A percentile compares a stretch with the other conserved stretches of the same genome.
Conservation (phyloP, 768 basidiomycete genomes). For the Phlegmacium glaucopus region DNA sequence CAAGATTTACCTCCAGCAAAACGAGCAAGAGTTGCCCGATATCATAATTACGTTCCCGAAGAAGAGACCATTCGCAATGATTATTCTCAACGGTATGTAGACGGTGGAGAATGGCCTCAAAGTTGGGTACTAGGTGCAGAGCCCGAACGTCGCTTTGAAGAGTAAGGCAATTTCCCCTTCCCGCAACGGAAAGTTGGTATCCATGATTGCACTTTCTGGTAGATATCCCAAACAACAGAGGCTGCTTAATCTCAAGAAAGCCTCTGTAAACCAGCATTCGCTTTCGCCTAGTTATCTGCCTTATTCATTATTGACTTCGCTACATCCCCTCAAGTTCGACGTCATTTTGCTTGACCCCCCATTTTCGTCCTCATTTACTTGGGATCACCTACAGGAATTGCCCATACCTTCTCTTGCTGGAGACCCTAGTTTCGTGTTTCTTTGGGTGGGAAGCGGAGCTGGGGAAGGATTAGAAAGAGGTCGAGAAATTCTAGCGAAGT, state of each 20-base stretch:
- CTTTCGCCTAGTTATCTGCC: constrained; percentile 74
- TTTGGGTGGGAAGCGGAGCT: constrained; percentile 94
- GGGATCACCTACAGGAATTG: constrained; percentile 79
- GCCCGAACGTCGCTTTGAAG: constrained; percentile 86
- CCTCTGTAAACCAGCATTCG: constrained; percentile 65
- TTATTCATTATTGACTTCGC: constrained; percentile 48
- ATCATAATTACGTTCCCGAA: constrained; percentile 82
- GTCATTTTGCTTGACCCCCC: constrained; percentile 90
- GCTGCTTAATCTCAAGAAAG: constrained; percentile 78
- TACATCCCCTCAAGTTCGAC: constrained; percentile 79
- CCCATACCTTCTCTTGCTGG: constrained; percentile 81
- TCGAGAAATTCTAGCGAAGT: constrained; percentile 83
- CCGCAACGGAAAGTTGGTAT: not conserved
- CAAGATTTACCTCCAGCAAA: constrained; percentile 61
- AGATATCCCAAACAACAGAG: constrained; percentile 96
- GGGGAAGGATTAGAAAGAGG: constrained; percentile 91
- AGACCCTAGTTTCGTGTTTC: constrained; percentile 90
- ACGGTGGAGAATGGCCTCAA: constrained; percentile 91
- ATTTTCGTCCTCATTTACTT: constrained; percentile 80
- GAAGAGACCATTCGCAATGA: constrained; percentile 98
- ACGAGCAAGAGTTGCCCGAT: constrained; percentile 65
- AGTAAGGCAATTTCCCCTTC: constrained; percentile 53
- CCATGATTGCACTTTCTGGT: constrained; percentile 1
- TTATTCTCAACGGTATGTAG: constrained; percentile 87
- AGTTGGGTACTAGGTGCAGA: constrained; percentile 90